Evolutionary conservation across 2,329 filamentous ascomycete genomes (phyloP).

Genomic region (Thelonectria olida): DNA sequence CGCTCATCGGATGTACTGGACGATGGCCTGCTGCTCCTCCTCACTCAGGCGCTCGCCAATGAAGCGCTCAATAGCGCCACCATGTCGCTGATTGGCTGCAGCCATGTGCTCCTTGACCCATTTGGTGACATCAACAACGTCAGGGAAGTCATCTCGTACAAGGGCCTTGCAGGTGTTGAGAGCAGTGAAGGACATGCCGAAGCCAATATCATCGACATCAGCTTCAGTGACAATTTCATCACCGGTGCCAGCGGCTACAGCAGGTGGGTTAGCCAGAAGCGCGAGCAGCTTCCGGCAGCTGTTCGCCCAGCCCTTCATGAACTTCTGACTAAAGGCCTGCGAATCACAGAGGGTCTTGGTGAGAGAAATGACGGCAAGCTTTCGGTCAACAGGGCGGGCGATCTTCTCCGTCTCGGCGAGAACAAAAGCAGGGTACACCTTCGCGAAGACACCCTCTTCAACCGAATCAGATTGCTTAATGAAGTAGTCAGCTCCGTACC

Average conservation of each 20-base stretch:
- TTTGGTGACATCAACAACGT: constrained; percentile 80
- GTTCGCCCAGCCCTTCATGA: constrained; percentile 89
- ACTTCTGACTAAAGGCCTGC: constrained; percentile 80
- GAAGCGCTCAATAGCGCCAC: constrained; percentile 75
- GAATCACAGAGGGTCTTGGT: constrained; percentile 93
- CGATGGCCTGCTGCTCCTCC: constrained; percentile 65
- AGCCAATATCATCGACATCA: constrained; percentile 93
- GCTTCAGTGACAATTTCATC: constrained; percentile 85
- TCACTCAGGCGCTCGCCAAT: constrained; percentile 75
- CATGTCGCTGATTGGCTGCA: constrained; percentile 77
- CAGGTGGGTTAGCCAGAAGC: constrained; percentile 86
- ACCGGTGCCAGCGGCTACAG: constrained; percentile 68
- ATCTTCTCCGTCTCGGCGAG: constrained; percentile 90
- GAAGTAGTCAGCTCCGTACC: constrained; percentile 93
- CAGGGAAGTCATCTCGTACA: constrained; percentile 82
- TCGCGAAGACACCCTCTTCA: constrained; percentile 81
- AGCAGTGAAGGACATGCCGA: constrained; percentile 93
- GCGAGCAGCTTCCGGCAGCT: constrained; percentile 91
- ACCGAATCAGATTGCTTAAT: constrained; percentile 84
- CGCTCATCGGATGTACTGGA: constrained; percentile 58
- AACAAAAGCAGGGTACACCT: constrained; percentile 87
- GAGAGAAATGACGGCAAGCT: constrained; percentile 90
- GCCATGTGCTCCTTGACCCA: constrained; percentile 87
- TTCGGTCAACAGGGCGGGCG: constrained; percentile 87
- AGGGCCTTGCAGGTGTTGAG: constrained; percentile 88